These are phyloP conservation scores for Gyrodon lividus DNA, from an alignment of 768 basidiomycete genomes.

Conservation along the genomic window DNA sequence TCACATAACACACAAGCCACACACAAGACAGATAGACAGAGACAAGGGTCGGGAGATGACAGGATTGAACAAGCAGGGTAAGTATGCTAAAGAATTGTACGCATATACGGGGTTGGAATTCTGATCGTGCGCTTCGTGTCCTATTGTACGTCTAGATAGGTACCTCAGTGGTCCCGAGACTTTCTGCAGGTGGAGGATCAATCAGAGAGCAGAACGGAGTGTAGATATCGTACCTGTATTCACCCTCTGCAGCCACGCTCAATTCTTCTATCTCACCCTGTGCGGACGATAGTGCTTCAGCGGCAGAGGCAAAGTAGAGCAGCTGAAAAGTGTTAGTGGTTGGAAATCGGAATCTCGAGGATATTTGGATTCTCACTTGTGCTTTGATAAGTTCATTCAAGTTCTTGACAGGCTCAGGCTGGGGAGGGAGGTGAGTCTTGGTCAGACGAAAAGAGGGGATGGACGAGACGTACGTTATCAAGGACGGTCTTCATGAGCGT, in stretches of 20 bases:
- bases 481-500: conserved; percentile 97
- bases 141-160: neutral
- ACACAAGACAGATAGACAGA: conserved; percentile 6
- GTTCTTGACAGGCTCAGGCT: conserved; percentile 97
- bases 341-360: neutral
- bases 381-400: conserved; percentile 90
- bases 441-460: neutral
- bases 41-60: neutral
- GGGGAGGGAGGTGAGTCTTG: neutral
- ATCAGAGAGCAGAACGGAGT: conserved; percentile 5
- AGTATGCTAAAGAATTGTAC: conserved; percentile 14
- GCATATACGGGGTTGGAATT: conserved; percentile 10
- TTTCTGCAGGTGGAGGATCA: conserved; percentile 49
- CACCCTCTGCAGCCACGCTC: conserved; percentile 89
- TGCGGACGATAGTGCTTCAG: conserved; percentile 75
- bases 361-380: conserved; percentile 47
- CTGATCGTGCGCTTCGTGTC: neutral
- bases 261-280: conserved; percentile 95
- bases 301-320: conserved; percentile 69
- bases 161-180: conserved; percentile 80
- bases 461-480: conserved; percentile 74
- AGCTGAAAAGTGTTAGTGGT: conserved; percentile 43
- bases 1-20: conserved; percentile 10
- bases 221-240: conserved; percentile 71
- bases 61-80: conserved; percentile 3